phyloP scores from a whole-genome alignment of 768 basidiomycete species.

The Tricholoma saponaceum region DNA sequence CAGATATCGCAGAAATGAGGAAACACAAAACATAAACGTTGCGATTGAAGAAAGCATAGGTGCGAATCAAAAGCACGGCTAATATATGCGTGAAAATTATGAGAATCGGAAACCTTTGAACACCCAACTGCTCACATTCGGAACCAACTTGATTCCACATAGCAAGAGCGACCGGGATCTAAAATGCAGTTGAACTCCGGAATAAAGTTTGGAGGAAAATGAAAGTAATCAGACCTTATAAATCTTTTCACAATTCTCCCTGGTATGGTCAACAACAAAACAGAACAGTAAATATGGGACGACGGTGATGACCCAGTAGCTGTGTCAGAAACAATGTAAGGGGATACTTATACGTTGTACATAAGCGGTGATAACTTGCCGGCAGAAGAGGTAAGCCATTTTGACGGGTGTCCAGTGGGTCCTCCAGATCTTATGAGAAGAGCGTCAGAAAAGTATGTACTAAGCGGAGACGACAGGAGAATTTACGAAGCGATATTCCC shows the following conservation, averaged over 20 bases:
- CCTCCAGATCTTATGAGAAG: constrained; percentile 62
- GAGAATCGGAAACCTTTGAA: constrained; percentile 7
- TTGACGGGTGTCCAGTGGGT: constrained; percentile 84
- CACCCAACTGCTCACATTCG: constrained; percentile 46
- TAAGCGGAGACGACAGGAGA: constrained; percentile 13
- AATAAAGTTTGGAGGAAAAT: background rate
- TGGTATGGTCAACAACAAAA: constrained; percentile 67
- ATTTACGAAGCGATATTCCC: constrained; percentile 75
- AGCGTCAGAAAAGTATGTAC: constrained; percentile 16
- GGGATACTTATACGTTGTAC: constrained; percentile 7
- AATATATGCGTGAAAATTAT: constrained; percentile 16
- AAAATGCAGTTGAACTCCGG: background rate
- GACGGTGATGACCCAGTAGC: constrained; percentile 80
- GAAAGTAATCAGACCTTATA: constrained; percentile 46
- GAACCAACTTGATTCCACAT: constrained; percentile 89
- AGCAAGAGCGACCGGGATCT: constrained; percentile 79
- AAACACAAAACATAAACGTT: constrained; percentile 63
- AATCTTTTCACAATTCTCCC: constrained; percentile 62
- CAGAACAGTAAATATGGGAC: constrained; percentile 77
- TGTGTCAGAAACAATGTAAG: constrained; percentile 20
- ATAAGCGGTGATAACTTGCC: constrained; percentile 40
- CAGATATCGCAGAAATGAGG: constrained; percentile 62
- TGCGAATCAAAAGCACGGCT: constrained; percentile 80
- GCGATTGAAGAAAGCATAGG: constrained; percentile 83
- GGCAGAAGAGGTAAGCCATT: constrained; percentile 78